A percentile compares a stretch with the other conserved stretches of the same genome.
phyloP scores from a whole-genome alignment of 2,329 filamentous ascomycete species.

The Colletotrichum paranaense region DNA sequence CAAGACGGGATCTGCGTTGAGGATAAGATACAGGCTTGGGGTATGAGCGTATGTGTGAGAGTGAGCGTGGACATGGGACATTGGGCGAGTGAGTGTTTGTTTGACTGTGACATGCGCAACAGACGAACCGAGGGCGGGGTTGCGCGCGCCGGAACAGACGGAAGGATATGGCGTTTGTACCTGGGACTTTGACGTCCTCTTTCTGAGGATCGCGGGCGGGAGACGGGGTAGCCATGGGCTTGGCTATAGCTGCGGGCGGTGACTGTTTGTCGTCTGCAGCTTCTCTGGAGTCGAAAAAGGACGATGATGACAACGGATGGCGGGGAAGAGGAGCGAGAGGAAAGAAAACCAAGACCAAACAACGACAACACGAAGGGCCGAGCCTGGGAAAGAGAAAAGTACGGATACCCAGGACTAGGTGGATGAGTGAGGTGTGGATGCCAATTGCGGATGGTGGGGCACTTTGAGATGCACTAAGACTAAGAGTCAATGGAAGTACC shows the following conservation, averaged over 20 bases:
- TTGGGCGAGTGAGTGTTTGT: conserved; percentile 9
- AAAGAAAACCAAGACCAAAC: conserved; percentile 30
- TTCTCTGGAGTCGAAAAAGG: not conserved
- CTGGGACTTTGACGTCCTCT: conserved; percentile 21
- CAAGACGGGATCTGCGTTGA: conserved; percentile 1
- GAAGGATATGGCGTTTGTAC: conserved; percentile 30
- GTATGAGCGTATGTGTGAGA: not conserved
- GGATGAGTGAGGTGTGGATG: conserved; percentile 26
- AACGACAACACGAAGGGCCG: conserved; percentile 19
- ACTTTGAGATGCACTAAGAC: not conserved
- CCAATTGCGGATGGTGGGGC: conserved; percentile 37
- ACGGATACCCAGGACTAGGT: conserved; percentile 26
- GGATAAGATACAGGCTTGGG: not conserved
- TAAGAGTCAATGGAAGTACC: not conserved
- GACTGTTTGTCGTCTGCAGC: not conserved
- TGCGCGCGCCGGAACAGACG: conserved; percentile 33
- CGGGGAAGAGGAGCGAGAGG: conserved; percentile 25
- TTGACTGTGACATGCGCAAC: conserved; percentile 35
- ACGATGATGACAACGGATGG: not conserved
- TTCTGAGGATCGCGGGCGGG: conserved; percentile 19
- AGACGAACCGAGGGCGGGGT: conserved; percentile 36
- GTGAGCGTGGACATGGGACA: not conserved
- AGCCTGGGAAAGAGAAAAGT: conserved; percentile 32
- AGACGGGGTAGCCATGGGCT: conserved; percentile 26
- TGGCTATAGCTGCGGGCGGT: not conserved